Base-by-base conservation (phyloP, 805 yeast species). In the Myxozyma nipponensis region DNA sequence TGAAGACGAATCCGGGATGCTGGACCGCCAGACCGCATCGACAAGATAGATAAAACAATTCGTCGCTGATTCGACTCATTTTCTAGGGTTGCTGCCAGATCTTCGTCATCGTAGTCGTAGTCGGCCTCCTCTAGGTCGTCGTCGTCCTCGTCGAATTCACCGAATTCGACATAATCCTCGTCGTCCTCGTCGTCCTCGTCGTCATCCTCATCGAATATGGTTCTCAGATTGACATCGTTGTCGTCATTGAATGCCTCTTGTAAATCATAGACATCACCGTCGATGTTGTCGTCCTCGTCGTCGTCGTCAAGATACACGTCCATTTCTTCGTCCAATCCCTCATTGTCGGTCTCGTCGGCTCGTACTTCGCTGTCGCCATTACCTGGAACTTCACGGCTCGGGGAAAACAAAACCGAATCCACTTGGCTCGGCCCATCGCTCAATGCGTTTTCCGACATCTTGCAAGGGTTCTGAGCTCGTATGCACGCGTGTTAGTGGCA, bases 141-240 rank as follows among this genome's bases (percentile, higher is more conserved):
- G 40, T 45, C 52, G 7, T 51, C 54, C 24, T 43, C 50, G 25
- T 41, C 42, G 9, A 41, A 50, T 18, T 43, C 42, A 25, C 38
- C 39, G 24, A 37, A 41, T 7, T 47, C 26, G 17, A 28, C 42
- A 13, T 36, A 41, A 30, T 54, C 53, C 13, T 42, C 54, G 10
- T 43, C 47, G 10, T 38, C 49, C 6, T 46, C 55, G 28, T 40
- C 43, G 19, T 41, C 40, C n/a, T 44, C 53, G 32, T 32, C 56
- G 5, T 26, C 55, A 26, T 51, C 54, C 13, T 36, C 58, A 19
- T 50, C 56, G 24, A 42, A 44, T 13, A 24, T 49, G 21, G 48
- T 47, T 21, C 36, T 42, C 28, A 28, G 49, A 22, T 23, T 15
- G 3, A 22, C 43, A 6, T 46, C 47, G 23, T 18, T n/a, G n/a